Evolutionary conservation across 768 basidiomycete genomes (phyloP), one percentile per base, ranked within the genome.

Genomic region (Termitomyces sp.): DNA sequence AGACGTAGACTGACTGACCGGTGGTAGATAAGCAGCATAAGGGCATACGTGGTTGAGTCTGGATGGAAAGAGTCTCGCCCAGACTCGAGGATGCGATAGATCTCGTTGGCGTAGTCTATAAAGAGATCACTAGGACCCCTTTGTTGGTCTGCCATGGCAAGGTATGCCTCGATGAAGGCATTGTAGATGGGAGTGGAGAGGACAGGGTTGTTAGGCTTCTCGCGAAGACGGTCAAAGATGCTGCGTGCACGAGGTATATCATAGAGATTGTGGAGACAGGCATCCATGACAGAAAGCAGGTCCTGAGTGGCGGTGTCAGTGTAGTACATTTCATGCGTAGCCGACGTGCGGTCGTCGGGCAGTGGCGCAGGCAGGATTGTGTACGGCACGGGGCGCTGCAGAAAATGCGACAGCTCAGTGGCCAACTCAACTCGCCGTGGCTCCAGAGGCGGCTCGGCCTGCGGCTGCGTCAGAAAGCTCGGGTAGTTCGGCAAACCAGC

Each of bases 211-310:
- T 65, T 61, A 30, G 59, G 61, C 9, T 68, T 64, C 21, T 61
- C 60, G 6, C 86, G 80, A 38, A 94, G 69, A 9, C 78, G 75
- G 47, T 83, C 80, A 60, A 94, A 93, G 23, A 95, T 80, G 38
- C 75, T 73, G 60, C 83, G 83, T 7, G 93, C 93, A 5, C 94
- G 87, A 0, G 79, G 75, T 0, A 94, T 83, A 66, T 94, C 90
- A 67, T 87, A 84, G 2, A 82, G 65, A 60, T 87, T 82, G 67
- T 87, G 79, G 12, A 95, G 71, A 66, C 94, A 95, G 4, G 91
- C 90, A 62, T 89, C 85, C 71, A 95, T 89, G 60, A 95, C 80
- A 0, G 89, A 84, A 11, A 91, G 67, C 54, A 81, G 75, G 67
- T 93, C 89, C 64, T 85, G 81, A 0, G 86, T 83, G 0, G 72